These are phyloP conservation scores for Pistacia vera DNA, from an alignment of 345 rosid species.

Conservation along the genomic window DNA sequence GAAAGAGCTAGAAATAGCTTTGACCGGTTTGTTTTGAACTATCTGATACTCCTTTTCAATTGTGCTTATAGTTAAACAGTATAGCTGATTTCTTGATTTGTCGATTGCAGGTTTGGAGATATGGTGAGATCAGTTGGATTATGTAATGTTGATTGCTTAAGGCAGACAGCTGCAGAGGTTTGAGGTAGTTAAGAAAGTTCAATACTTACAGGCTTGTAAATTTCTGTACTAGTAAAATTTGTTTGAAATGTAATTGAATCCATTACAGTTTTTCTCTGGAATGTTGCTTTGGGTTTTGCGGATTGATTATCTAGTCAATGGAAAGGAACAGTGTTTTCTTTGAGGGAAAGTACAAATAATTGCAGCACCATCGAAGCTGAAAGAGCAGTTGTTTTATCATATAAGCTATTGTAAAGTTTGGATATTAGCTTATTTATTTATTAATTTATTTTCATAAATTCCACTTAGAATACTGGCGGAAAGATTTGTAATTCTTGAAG, in stretches of 20 bases:
- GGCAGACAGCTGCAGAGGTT: constrained; percentile 49
- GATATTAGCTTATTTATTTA: neutral
- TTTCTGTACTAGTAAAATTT: too few species aligned
- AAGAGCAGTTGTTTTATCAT: neutral
- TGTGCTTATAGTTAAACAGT: neutral
- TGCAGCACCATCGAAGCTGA: neutral
- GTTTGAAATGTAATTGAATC: too few species aligned
- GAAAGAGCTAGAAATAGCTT: constrained; percentile 81
- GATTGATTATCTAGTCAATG: neutral
- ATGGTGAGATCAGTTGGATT: constrained; percentile 80
- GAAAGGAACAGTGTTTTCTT: neutral
- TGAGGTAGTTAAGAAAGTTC: constrained; percentile 13
- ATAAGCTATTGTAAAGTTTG: neutral
- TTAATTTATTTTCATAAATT: too few species aligned
- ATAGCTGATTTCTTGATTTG: neutral
- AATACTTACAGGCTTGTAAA: too few species aligned
- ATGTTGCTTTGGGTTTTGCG: neutral
- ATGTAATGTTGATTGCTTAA: constrained; percentile 77
- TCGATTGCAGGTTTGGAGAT: constrained; percentile 62
- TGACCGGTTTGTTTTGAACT: constrained; percentile 54
- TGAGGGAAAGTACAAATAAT: neutral
- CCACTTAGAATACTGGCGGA: neutral
- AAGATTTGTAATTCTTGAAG: neutral
- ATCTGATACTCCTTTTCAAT: neutral
- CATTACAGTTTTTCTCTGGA: too few species aligned